A percentile compares a stretch with the other conserved stretches of the same genome.
These are phyloP conservation scores for Agarophyton chilense DNA, from an alignment of 23 red algal genomes.

Conservation along the genomic window DNA sequence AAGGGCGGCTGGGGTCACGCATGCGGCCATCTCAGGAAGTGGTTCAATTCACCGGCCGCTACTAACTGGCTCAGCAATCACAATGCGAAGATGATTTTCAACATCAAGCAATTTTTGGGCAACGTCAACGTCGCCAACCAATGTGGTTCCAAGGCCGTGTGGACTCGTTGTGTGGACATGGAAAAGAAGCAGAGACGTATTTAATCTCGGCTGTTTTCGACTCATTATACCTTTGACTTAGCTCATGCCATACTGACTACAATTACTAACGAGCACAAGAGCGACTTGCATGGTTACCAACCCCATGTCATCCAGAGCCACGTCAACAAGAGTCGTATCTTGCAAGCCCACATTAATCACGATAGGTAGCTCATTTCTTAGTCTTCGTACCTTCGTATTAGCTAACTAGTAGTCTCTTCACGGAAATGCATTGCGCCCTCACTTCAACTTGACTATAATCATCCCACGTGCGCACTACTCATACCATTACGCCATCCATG, in stretches of 20 bases:
- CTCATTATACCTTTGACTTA: too few relatives aligned
- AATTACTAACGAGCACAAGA: too few relatives aligned
- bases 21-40: not conserved
- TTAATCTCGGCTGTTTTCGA: too few relatives aligned
- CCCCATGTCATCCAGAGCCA: too few relatives aligned
- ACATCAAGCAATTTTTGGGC: constrained; percentile 36
- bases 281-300: too few relatives aligned
- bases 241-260: not conserved
- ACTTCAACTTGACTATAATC: too few relatives aligned
- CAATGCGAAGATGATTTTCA: constrained; percentile 24
- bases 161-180: constrained; percentile 50
- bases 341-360: not conserved
- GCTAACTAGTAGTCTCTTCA: not conserved
- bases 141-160: constrained; percentile 24
- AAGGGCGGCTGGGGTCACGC: constrained; percentile 3
- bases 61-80: constrained; percentile 34
- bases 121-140: constrained; percentile 49
- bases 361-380: not conserved
- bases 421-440: too few relatives aligned
- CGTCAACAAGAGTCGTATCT: not conserved
- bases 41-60: constrained; percentile 18
- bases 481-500: too few relatives aligned
- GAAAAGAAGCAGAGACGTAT: constrained; percentile 49
- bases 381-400: not conserved
- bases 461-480: too few relatives aligned